Base-by-base conservation (phyloP, 805 yeast species). In the Yamadazyma ubonensis region DNA sequence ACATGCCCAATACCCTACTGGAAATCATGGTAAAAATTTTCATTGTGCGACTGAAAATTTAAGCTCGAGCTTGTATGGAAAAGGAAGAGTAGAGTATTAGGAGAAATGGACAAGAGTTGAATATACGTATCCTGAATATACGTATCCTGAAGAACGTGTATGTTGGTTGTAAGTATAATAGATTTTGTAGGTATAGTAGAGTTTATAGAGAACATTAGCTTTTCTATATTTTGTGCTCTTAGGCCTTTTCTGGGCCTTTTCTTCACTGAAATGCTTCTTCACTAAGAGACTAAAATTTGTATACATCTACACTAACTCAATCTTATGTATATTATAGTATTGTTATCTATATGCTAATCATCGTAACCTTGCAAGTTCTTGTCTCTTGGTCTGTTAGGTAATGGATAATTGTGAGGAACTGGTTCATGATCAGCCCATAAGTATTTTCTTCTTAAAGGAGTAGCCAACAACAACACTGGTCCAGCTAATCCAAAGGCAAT, bases 401-500 rank as follows among this genome's bases (percentile, higher is more conserved):
- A 57, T 12, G 79, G 81, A 52, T 76, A 76, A 6, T 76, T 78
- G 33, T 60, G 52, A 32, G 95, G 95, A 46, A 85, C 67, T 11
- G 83, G 81, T 29, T 66, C 75, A 41, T 81, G 83, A 56, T 83
- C 88, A 26, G 67, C 74, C 55, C 78, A 86, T 45, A 81, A 63
- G 57, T 67, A 81, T 59, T 73, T 78, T 63, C 84, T 78, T 73
- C 95, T 81, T 34, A 83, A 52, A 21, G 89, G 88, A 31, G 88
- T 73, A 38, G 75, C 73, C 21, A 72, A 67, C 26, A 84, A 70
- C 41, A 83, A 74, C 4, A 79, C 61, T 9, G 93, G 91, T 4
- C 86, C 88, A 36, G 81, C 58, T 29, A 78, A 56, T 6, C 89
- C 95, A 53, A 85, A 70, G 26, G 71, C 70, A 15, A 78, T 73